A percentile compares a stretch with the other conserved stretches of the same genome.
These are phyloP conservation scores for Clarireedia hainanense DNA, from an alignment of 2,329 filamentous ascomycete genomes.

Conservation along the genomic window DNA sequence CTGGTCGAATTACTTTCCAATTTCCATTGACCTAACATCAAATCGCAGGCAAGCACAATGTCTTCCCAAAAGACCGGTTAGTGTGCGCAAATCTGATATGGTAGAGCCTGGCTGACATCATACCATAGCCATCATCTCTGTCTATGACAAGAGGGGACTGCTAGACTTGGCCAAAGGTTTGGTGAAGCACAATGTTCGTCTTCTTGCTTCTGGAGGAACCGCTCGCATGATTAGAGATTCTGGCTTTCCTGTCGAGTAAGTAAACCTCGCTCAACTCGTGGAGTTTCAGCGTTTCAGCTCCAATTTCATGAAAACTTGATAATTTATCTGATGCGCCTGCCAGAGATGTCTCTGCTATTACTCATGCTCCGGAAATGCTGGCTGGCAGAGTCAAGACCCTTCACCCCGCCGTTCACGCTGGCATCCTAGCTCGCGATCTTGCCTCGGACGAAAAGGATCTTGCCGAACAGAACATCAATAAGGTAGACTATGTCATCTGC, in stretches of 20 bases:
- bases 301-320: neutral
- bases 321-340: neutral
- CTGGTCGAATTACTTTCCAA: neutral
- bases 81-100: slow-evolving; percentile 2
- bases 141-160: slow-evolving; percentile 97
- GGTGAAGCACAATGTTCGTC: slow-evolving; percentile 78
- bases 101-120: slow-evolving; percentile 7
- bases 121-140: slow-evolving; percentile 77
- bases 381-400: slow-evolving; percentile 90
- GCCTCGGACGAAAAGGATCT: slow-evolving; percentile 96
- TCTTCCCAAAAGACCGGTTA: slow-evolving; percentile 21
- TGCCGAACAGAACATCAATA: slow-evolving; percentile 87
- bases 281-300: neutral
- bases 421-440: slow-evolving; percentile 89
- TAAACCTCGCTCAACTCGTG: slow-evolving; percentile 27
- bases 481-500: slow-evolving; percentile 94
- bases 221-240: slow-evolving; percentile 95
- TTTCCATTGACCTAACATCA: neutral
- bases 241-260: slow-evolving; percentile 85
- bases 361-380: slow-evolving; percentile 94
- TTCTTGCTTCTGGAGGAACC: slow-evolving; percentile 91
- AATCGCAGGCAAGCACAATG: neutral
- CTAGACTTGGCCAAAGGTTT: slow-evolving; percentile 89
- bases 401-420: slow-evolving; percentile 72
- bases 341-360: slow-evolving; percentile 96